Base-by-base conservation (phyloP, 129 eudicot species). In the Daucus carota region DNA sequence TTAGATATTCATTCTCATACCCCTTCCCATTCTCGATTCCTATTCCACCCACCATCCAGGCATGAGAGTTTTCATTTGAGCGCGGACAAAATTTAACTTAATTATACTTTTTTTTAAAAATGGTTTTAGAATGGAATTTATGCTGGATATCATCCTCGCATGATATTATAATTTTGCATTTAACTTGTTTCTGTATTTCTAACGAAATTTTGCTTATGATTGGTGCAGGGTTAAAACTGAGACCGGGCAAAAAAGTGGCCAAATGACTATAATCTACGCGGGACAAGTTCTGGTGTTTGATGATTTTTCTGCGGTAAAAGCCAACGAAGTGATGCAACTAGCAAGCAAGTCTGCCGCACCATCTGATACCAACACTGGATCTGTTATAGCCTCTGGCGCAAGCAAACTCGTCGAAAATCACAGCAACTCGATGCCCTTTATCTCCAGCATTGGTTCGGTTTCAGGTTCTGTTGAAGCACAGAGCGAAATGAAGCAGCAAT, bases 211-310 rank as follows among this genome's bases (percentile, higher is more conserved):
- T 52, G 28, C 28, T 20, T 22, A 52, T 44, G 38, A 33, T 42
- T 72, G 34, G 26, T 22, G 31, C 72, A 73, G 73, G 44, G 74
- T 24, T 43, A 16, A 2, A 20, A 28, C 76, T 0, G 47, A 76
- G 20, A 3, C 43, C 15, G 83, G 78, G 59, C 12, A 79, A 12
- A 78, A 81, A 79, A 41, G 82, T 5, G 80, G 88, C 14, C 88
- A 81, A 57, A 74, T 89, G 92, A 92, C 97, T 0, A 87, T 89
- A 14, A 83, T 92, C 63, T 92, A 92, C 70, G 80, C n/a, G 0
- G 97, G 95, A 33, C 73, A 75, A 79, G 84, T 92, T n/a, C 17
- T 89, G 38, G 97, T 87, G 34, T 92, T 85, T 38, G 87, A 89
- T 50, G 80, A 70, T 46, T 74, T 83, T 54, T 85, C 92, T 28